phyloP scores from a whole-genome alignment of 1,139 yeast genomes.

The Kazachstania sp. region DNA sequence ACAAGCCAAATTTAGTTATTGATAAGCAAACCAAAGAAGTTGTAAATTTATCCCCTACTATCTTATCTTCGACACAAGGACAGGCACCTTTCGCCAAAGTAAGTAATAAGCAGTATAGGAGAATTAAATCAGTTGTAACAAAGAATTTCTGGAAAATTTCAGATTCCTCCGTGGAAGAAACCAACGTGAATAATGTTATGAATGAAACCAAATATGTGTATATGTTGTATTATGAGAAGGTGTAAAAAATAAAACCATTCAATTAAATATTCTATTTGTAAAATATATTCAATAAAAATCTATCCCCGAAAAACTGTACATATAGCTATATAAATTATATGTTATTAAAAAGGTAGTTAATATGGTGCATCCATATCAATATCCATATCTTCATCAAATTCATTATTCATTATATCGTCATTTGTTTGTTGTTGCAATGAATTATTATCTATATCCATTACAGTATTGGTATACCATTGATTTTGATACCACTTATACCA shows the following conservation, averaged over 20 bases:
- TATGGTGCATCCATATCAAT: conserved; percentile 2
- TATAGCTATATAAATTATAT: too few species aligned
- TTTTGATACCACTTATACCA: conserved; percentile 25
- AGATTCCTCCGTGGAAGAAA: conserved; percentile 64
- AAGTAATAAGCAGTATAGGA: conserved; percentile 25
- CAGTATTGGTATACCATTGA: conserved; percentile 1
- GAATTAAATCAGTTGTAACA: conserved; percentile 45
- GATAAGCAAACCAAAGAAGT: conserved; percentile 37
- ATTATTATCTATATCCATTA: conserved; percentile 15
- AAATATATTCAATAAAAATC: neutral
- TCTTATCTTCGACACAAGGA: neutral
- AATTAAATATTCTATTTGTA: neutral
- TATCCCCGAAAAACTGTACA: too few species aligned
- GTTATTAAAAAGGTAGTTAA: neutral
- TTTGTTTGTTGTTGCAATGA: neutral
- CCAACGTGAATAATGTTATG: conserved; percentile 50
- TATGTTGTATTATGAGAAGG: conserved; percentile 67
- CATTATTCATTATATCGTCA: neutral
- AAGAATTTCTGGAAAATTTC: conserved; percentile 83
- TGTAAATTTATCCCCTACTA: conserved; percentile 35
- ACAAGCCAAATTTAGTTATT: conserved; percentile 55
- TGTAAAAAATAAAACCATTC: neutral
- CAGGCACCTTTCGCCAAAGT: too few species aligned
- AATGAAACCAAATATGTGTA: conserved; percentile 69
- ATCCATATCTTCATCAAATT: neutral